These are phyloP conservation scores for Jamesozyma lodderae DNA, from an alignment of 805 yeast genomes.

Conservation along the genomic window DNA sequence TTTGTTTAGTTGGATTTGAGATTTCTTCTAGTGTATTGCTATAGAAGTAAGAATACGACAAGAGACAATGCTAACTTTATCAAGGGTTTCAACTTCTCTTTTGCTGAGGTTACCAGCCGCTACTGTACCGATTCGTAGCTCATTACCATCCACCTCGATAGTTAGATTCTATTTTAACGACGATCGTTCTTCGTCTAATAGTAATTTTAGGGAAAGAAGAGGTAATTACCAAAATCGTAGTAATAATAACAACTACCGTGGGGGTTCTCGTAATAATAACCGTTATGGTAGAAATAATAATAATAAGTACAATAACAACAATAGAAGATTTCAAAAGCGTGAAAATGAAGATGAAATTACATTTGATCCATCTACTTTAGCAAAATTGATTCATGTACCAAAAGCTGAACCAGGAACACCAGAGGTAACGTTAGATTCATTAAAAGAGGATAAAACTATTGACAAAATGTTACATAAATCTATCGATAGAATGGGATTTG, in stretches of 20 bases:
- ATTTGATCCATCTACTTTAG: slow-evolving; percentile 9
- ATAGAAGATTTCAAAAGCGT: slow-evolving; percentile 1
- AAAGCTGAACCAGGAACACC: slow-evolving; percentile 1
- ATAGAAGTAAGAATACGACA: too few relatives aligned
- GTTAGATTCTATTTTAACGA: neutral
- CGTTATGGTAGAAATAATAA: slow-evolving; percentile 1
- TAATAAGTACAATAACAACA: neutral
- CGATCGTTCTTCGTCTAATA: too few relatives aligned
- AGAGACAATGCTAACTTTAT: neutral
- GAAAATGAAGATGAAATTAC: slow-evolving; percentile 8
- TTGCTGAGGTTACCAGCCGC: neutral
- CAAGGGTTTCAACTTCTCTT: neutral
- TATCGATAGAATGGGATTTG: slow-evolving; percentile 37
- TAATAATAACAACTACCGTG: neutral
- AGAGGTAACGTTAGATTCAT: slow-evolving; percentile 23
- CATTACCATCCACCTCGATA: too few relatives aligned
- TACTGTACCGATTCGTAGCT: neutral
- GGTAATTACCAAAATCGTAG: too few relatives aligned
- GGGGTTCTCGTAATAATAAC: neutral
- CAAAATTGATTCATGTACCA: slow-evolving; percentile 15
- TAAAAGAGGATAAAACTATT: slow-evolving; percentile 25
- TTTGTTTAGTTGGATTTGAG: too few relatives aligned
- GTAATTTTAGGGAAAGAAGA: too few relatives aligned
- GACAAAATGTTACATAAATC: slow-evolving; percentile 29
- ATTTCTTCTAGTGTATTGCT: too few relatives aligned